Percentiles rank a stretch among this genome's conserved stretches.
Evolutionary conservation across 2,329 filamentous ascomycete species (phyloP).

Genomic region (Gremmenia infestans): DNA sequence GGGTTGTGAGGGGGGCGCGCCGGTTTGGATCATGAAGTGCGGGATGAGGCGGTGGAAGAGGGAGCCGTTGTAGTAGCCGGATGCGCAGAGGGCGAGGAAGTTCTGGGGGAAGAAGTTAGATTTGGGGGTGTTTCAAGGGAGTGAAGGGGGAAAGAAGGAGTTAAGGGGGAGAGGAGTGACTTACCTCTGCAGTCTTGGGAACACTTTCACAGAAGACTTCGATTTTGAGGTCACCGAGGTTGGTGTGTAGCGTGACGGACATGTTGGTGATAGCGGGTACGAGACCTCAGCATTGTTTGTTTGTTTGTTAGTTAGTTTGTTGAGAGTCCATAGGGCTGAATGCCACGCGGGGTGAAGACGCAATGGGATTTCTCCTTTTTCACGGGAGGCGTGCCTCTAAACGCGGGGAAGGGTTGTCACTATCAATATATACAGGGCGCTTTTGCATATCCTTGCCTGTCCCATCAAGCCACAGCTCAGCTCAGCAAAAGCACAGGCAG

Average conservation of each 20-base stretch:
- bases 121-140: constrained; percentile 2
- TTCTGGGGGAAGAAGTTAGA: constrained; percentile 49
- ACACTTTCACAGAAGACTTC: constrained; percentile 95
- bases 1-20: constrained; percentile 56
- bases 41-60: constrained; percentile 79
- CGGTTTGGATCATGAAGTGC: constrained; percentile 75
- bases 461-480: not conserved
- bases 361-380: not conserved
- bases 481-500: not conserved
- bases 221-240: constrained; percentile 84
- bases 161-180: constrained; percentile 12
- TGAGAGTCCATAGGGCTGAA: constrained; percentile 15
- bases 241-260: constrained; percentile 78
- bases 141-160: not conserved
- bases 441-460: not conserved
- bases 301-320: not conserved
- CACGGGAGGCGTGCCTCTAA: not conserved
- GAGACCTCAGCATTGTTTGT: constrained; percentile 9
- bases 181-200: constrained; percentile 82
- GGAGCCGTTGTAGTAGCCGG: constrained; percentile 68
- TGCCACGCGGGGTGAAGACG: not conserved
- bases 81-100: constrained; percentile 82
- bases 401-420: not conserved
- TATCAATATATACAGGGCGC: not conserved
- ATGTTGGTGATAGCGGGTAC: constrained; percentile 34